Conservation (phyloP, 2,329 filamentous ascomycete species). For the Neofusicoccum kwambonambiense region DNA sequence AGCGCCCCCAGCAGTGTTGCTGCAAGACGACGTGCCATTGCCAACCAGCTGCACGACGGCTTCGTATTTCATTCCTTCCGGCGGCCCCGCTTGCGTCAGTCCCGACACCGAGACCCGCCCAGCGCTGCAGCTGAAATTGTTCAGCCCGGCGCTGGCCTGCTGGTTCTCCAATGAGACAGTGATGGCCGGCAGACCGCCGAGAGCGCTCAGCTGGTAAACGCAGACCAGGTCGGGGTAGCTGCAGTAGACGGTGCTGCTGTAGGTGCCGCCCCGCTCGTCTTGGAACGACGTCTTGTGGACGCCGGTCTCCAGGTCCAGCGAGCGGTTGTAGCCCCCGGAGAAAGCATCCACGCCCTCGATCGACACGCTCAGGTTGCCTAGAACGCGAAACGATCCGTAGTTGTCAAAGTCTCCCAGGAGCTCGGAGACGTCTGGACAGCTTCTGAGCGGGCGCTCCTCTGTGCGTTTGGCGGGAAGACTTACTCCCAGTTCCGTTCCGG, state of each 20-base stretch:
- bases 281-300: constrained; percentile 35
- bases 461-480: not conserved
- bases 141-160: constrained; percentile 30
- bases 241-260: constrained; percentile 46
- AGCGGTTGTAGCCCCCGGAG: constrained; percentile 39
- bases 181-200: constrained; percentile 41
- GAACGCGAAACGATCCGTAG: constrained; percentile 50
- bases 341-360: constrained; percentile 33
- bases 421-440: constrained; percentile 30
- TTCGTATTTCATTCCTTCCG: constrained; percentile 48
- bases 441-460: not conserved
- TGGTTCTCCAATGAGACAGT: constrained; percentile 45
- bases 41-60: constrained; percentile 35
- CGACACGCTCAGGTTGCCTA: constrained; percentile 47
- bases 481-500: constrained; percentile 39
- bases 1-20: constrained; percentile 11
- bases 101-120: constrained; percentile 35
- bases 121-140: constrained; percentile 34
- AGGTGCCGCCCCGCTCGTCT: constrained; percentile 27
- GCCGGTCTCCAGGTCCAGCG: constrained; percentile 46
- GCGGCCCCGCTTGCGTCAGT: constrained; percentile 41
- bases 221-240: constrained; percentile 45
- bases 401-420: constrained; percentile 39
- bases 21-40: constrained; percentile 21
- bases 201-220: constrained; percentile 36